Evolutionary conservation across 805 yeast species (phyloP), one percentile per base, ranked within the genome.

Genomic region (Candida qinlingensis): DNA sequence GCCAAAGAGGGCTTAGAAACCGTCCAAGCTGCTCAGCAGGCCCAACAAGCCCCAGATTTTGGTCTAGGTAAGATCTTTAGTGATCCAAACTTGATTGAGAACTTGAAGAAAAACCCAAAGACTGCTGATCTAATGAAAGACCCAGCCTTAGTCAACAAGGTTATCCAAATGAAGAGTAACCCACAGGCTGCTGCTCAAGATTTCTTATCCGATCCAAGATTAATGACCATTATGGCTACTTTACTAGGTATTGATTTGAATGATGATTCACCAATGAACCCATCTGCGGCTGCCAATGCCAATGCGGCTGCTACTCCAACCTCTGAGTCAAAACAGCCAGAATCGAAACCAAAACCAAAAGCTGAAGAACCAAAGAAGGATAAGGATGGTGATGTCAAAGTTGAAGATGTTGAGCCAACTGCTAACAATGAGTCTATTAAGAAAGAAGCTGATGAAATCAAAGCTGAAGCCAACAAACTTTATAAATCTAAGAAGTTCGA

Each of bases 401-500:
- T 54, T 45, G 61, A 62, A 29, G 67, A 57, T 19, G 62, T 56
- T 12, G 54, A 55, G 27, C 54, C 49, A 19, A 55, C 50, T 27
- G 42, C 36, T 25, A 37, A 31, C 7, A 52, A 47, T 13, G 56
- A 48, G 5, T 30, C 37, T 9, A 51, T 58, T 27, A 79, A 77
- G 61, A 70, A 62, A 4, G 70, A 72, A 46, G 91, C 95, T 34
- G 87, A 83, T 54, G 76, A 72, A 12, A 82, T 77, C 52, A 94
- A 94, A 67, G 85, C 86, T 5, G 80, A 83, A 66, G 99, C 97
- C 55, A 94, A 94, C 71, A 73, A 77, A 44, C 73, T 87, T 42
- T 94, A 94, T 77, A 94, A 94, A 70, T 74, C 83, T 56, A 86
- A 85, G 65, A 75, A 90, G 62, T 94, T 94, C 57, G 97, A 89